Base-by-base conservation (phyloP, 371 early-diverging fungal species). In the Mortierella sp. region DNA sequence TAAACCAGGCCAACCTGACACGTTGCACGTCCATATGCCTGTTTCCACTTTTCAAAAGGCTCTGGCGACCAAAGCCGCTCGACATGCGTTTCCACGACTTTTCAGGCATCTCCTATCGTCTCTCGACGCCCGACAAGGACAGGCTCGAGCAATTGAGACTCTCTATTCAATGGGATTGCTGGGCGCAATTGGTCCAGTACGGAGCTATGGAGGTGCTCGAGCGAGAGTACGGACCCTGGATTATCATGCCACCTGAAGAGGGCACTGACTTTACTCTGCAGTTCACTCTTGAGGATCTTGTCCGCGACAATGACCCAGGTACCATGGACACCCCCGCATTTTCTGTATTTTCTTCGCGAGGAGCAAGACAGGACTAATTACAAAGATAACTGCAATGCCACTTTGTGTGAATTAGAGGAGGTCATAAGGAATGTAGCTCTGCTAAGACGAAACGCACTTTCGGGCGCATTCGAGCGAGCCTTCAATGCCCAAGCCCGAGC, bases 161-260 rank as follows among this genome's bases (percentile, higher is more conserved):
- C 8, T 67, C 67, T 40, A 67, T 67, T 8, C 67, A 67, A 3
- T 67, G 67, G 67, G 67, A 67, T 8, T 67, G 67, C 43, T 67
- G 67, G 67, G 67, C 67, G 43, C 67, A 67, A 24, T 11, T 67
- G 11, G 43, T 67, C 24, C 67, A 67, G 9, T 24, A 67, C 34
- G 67, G 67, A 3, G 67, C 67, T 4, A 67, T 37, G 67, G 43
- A 67, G 9, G 40, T 67, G 3, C 67, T 67, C 8, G 67, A 67
- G 19, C 67, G 67, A 40, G 67, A 67, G 67, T 40, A 67, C 11
- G 43, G 67, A 6, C 67, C 67, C 24, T 67, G 67, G 67, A 67
- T 67, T 67, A 19, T 34, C 21, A 3, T 8, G 11, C 43, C 67
- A 11, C 67, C 67, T 21, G 67, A 67, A 19, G 21, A 37, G 21